These are phyloP conservation scores for Diddensiella transvaalensis DNA, from an alignment of 805 yeast genomes.

Conservation along the genomic window DNA sequence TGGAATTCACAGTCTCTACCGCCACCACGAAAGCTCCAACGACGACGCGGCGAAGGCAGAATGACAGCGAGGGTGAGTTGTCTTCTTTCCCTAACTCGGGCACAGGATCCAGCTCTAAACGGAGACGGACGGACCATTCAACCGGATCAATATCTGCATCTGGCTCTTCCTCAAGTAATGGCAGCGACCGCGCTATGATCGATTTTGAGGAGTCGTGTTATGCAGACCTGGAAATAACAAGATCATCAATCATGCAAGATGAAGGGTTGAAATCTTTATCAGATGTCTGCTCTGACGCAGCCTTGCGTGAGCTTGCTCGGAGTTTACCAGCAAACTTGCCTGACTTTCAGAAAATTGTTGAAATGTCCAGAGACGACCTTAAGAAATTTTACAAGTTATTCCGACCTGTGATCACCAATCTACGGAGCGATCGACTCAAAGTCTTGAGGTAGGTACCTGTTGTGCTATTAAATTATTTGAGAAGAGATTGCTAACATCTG, in stretches of 20 bases:
- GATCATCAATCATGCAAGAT: slow-evolving; percentile 6
- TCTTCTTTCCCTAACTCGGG: not conserved
- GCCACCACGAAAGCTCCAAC: not conserved
- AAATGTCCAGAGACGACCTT: slow-evolving; percentile 33
- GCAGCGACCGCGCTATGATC: not conserved
- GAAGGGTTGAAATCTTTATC: not conserved
- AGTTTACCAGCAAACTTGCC: slow-evolving; percentile 49
- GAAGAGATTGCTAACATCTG: too few relatives aligned
- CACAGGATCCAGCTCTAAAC: slow-evolving; percentile 14
- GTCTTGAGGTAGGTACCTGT: too few relatives aligned
- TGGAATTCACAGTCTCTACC: slow-evolving; percentile 18
- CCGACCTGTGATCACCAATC: slow-evolving; percentile 35
- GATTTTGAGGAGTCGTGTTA: slow-evolving; percentile 12
- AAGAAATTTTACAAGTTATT: slow-evolving; percentile 39
- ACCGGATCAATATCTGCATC: not conserved
- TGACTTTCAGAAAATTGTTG: slow-evolving; percentile 43
- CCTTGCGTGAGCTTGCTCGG: slow-evolving; percentile 47
- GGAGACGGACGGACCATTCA: not conserved
- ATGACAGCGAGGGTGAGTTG: not conserved
- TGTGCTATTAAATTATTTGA: too few relatives aligned
- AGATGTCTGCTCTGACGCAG: slow-evolving; percentile 15
- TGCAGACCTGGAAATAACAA: slow-evolving; percentile 16
- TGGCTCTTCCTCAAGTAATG: not conserved
- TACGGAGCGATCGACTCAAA: slow-evolving; percentile 14
- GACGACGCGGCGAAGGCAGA: not conserved